Evolutionary conservation across 805 yeast species (phyloP), one percentile per base, ranked within the genome.

Genomic region (Wickerhamomyces chambardii): DNA sequence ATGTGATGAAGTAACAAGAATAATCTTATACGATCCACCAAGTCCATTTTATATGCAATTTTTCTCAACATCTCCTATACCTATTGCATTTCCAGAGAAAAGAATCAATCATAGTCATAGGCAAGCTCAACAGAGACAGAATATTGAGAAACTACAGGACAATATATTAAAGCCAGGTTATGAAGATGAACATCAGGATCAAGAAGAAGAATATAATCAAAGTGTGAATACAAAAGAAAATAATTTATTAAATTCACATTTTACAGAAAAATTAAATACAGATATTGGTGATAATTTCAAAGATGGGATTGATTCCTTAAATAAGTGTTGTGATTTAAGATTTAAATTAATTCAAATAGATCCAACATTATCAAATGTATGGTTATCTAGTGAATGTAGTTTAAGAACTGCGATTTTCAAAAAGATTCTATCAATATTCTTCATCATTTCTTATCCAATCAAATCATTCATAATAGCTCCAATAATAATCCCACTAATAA

Each of bases 21-120:
- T 76, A 3, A 56, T 81, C 4, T 46, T 69, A n/a, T 87, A 75
- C 50, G 70, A 71, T 18, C 81, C 92, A 2, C 97, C 97, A 0
- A 68, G 71, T 30, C 73, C 81, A 15, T 66, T 65, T 21, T 69
- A 73, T 39, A 66, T 89, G 65, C 95, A 87, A 44, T 85, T 83
- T 52, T 81, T 75, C 43, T 78, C 96, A 0, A 52, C 78, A 4
- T 61, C 67, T n/a, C 94, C 95, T 0, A 82, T 86, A 4, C 59
- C 75, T 4, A 65, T 87, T 9, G 80, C 78, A 14, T 51, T 69
- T 12, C 58, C 62, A 3, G 66, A 57, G 40, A 17, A 52, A 51
- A 35, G 46, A 44, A 24, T 24, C 37, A 15, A 29, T 40, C 29
- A 24, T 44, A 34, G 35, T 37, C n/a, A n/a, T n/a, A n/a, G n/a